Conservation (phyloP, 2,329 filamentous ascomycete genomes). For the Verticillium albo-atrum region DNA sequence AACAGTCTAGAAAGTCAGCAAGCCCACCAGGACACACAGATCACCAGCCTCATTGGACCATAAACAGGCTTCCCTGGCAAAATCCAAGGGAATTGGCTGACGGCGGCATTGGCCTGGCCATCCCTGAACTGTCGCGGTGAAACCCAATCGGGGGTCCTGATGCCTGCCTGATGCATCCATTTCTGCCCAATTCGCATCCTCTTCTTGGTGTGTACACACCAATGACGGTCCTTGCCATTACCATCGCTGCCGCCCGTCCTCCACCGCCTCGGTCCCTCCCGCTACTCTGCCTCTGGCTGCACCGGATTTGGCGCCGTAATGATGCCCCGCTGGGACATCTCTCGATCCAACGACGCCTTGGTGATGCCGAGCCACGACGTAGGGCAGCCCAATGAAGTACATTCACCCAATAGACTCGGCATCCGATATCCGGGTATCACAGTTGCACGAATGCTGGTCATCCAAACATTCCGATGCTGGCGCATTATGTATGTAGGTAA, state of each 20-base stretch:
- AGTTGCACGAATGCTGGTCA: not conserved
- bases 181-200: constrained; percentile 1
- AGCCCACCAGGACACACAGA: not conserved
- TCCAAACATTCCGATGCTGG: not conserved
- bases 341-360: not conserved
- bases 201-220: not conserved
- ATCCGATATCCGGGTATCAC: not conserved
- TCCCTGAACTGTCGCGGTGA: not conserved
- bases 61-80: not conserved
- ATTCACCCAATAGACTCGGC: not conserved
- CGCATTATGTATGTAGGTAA: not conserved
- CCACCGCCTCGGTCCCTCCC: not conserved
- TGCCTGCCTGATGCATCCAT: constrained; percentile 1
- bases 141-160: constrained; percentile 1
- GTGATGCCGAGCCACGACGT: not conserved
- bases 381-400: not conserved
- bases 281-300: not conserved
- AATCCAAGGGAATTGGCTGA: not conserved
- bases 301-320: no score
- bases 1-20: not conserved
- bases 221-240: not conserved
- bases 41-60: not conserved
- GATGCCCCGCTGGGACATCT: not conserved
- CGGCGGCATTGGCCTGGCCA: not conserved
- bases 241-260: not conserved